Percentiles rank a stretch among this genome's conserved stretches.
phyloP scores from a whole-genome alignment of 2,329 filamentous ascomycete genomes.

The Graphiopsis chlorocephala region DNA sequence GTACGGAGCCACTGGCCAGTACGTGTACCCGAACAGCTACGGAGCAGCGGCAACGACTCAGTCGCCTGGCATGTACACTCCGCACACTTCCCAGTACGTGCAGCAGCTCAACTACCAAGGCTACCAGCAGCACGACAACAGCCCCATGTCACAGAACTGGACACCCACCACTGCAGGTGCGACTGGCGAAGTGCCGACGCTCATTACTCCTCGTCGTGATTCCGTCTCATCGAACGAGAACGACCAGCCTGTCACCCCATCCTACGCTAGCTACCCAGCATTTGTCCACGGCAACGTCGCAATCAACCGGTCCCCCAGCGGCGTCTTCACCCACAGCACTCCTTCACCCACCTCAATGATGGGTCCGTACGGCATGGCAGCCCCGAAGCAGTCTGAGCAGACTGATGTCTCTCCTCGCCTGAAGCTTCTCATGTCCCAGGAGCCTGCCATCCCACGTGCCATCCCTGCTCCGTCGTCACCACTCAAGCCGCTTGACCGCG shows the following conservation, averaged over 20 bases:
- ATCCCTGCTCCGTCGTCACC: conserved; percentile 86
- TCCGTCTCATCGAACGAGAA: conserved; percentile 54
- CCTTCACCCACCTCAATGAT: conserved; percentile 50
- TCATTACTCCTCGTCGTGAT: conserved; percentile 52
- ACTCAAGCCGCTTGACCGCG: conserved; percentile 87
- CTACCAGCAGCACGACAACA: conserved; percentile 47
- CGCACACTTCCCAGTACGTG: conserved; percentile 42
- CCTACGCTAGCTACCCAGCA: conserved; percentile 41
- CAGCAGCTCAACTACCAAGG: conserved; percentile 42
- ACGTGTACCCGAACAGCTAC: conserved; percentile 34
- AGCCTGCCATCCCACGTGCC: conserved; percentile 81
- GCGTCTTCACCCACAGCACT: conserved; percentile 48
- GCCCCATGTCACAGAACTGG: conserved; percentile 48
- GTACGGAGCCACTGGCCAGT: conserved; percentile 33
- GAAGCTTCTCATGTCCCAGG: conserved; percentile 54
- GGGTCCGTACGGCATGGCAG: conserved; percentile 43
- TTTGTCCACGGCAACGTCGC: conserved; percentile 41
- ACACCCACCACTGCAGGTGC: conserved; percentile 40
- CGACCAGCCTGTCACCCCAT: conserved; percentile 50
- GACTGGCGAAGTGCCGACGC: conserved; percentile 47
- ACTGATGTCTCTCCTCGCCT: conserved; percentile 46
- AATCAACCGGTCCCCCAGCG: conserved; percentile 51
- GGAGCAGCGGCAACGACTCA: conserved; percentile 29
- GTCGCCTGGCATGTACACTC: conserved; percentile 45
- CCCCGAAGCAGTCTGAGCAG: conserved; percentile 35